Evolutionary conservation across 148 eudicot species (phyloP).

Genomic region (Mesembryanthemum crystallinum): DNA sequence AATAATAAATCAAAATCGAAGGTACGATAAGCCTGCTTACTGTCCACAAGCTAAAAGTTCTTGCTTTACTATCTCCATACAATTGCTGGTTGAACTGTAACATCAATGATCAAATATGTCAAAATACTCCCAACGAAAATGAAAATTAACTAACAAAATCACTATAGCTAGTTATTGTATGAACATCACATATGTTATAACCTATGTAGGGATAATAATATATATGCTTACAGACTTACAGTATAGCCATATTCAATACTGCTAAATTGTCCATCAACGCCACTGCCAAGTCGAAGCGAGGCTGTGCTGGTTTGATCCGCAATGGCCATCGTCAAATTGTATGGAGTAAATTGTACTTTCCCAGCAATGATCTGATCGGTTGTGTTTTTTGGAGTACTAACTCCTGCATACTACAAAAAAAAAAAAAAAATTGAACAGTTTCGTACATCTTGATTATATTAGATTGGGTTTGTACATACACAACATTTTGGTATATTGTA

Average conservation of each 20-base stretch:
- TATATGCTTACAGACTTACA: too few species aligned
- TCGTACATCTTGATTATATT: too few species aligned
- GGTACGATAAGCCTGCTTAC: not conserved
- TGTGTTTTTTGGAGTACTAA: not conserved
- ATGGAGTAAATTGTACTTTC: not conserved
- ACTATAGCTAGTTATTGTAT: too few species aligned
- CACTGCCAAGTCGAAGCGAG: constrained; percentile 13
- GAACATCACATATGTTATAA: too few species aligned
- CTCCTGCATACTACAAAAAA: constrained; percentile 8
- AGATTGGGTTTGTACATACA: too few species aligned
- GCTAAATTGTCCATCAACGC: constrained; percentile 9
- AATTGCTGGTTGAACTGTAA: not conserved
- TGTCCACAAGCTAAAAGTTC: constrained; percentile 23
- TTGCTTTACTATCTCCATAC: constrained; percentile 18
- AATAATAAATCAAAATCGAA: not conserved
- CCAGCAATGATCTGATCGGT: not conserved
- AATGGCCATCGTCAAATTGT: not conserved
- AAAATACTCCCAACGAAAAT: not conserved
- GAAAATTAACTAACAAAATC: not conserved
- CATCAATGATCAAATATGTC: too few species aligned
- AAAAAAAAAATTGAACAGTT: not conserved
- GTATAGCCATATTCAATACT: constrained; percentile 23
- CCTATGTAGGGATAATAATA: too few species aligned
- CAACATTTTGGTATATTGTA: too few species aligned
- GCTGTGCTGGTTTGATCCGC: constrained; percentile 11